These are phyloP conservation scores for Candida tetrigidarum DNA, from an alignment of 1,139 yeast genomes.

Conservation along the genomic window DNA sequence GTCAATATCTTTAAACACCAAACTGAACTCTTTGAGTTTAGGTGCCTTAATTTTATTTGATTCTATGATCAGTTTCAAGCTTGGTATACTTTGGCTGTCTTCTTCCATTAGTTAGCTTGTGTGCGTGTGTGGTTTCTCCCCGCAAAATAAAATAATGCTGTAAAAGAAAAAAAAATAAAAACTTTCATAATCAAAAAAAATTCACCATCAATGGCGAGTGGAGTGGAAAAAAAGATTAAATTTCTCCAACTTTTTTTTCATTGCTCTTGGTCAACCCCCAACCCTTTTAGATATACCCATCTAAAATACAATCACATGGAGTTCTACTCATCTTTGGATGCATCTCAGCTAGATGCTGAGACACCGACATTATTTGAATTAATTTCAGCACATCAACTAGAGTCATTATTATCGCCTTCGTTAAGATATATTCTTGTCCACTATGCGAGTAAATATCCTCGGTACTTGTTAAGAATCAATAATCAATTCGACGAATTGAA, in stretches of 20 bases:
- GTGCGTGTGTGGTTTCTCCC: conserved; percentile 3
- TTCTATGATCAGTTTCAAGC: conserved; percentile 24
- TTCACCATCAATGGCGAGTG: not conserved
- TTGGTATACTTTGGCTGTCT: conserved; percentile 15
- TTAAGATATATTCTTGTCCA: conserved; percentile 78
- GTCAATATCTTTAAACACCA: conserved; percentile 15
- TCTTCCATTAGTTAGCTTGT: not conserved
- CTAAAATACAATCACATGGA: too few species aligned
- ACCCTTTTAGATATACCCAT: too few species aligned
- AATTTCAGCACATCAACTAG: conserved; percentile 79
- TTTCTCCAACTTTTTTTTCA: conserved; percentile 5
- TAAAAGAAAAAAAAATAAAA: conserved; percentile 4
- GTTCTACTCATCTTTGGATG: conserved; percentile 79
- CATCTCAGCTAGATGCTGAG: conserved; percentile 72
- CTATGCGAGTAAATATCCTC: conserved; percentile 81
- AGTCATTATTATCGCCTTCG: conserved; percentile 79
- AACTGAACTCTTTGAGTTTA: conserved; percentile 24
- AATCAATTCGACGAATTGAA: conserved; percentile 81
- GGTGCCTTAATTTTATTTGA: conserved; percentile 23
- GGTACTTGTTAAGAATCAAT: conserved; percentile 62
- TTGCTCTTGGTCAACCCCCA: too few species aligned
- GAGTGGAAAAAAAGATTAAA: conserved; percentile 4
- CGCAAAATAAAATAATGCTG: not conserved
- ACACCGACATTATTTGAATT: conserved; percentile 85
- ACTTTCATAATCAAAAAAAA: too few species aligned